Evolutionary conservation across 345 rosid genomes (phyloP), one percentile per base, ranked within the genome.

Genomic region (Populus ilicifolia): DNA sequence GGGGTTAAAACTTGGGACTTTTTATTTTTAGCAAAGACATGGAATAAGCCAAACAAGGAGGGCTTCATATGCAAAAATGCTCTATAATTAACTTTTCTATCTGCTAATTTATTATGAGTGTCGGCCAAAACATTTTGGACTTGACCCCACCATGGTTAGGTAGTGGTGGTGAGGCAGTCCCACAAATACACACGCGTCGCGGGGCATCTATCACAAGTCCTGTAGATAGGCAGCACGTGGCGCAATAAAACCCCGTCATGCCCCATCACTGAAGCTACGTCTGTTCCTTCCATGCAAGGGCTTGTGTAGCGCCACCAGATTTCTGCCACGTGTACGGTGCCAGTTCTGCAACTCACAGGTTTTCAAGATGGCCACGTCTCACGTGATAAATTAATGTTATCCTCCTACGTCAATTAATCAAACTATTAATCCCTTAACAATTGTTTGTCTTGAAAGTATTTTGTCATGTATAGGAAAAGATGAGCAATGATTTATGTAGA

Each of bases 281-380:
- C 61, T 64, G 73, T 67, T 67, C 48, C 66, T 71, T 75, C 83
- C 87, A 82, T 82, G 88, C 80, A 85, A 33, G 13, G 23, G 71
- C 46, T 76, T 36, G 75, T 80, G 70, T 67, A n/a, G 18, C 11
- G 67, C 73, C 82, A 73, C 56, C 59, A 5, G 67, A 69, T 48
- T 10, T 0, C 0, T 7, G 75, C 80, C 89, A 87, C 92, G 87
- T 89, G 86, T 83, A 11, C 43, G 76, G 59, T 41, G 0, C 0
- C 18, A 3, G 12, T 29, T 21, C 10, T 23, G 11, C 36, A 11
- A 13, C 6, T 56, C 66, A 20, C 29, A 20, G 64, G 82, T 84
- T 41, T 72, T 25, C 74, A 50, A 82, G 77, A 68, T 68, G 82
- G 75, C 78, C 81, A 86, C 92, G 89, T 85, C 83, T 89, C 88